Evolutionary conservation across 805 yeast species (phyloP).

Genomic region (Candida pseudofarinosa): DNA sequence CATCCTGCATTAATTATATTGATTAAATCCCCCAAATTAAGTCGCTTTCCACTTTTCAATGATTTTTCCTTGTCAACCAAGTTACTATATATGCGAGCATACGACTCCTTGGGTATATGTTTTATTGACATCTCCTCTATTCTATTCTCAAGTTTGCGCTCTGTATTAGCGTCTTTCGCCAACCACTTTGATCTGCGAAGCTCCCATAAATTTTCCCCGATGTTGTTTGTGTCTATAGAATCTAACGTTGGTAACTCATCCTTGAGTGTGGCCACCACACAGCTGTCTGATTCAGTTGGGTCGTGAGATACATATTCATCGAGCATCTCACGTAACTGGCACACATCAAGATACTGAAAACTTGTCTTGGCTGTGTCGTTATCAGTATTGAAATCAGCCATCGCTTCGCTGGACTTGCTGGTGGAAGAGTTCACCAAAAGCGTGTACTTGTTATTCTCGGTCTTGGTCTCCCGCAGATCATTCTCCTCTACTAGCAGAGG

Average conservation of each 20-base stretch:
- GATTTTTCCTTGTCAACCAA: slow-evolving; percentile 68
- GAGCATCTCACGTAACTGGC: slow-evolving; percentile 24
- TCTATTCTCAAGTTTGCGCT: slow-evolving; percentile 8
- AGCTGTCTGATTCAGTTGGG: slow-evolving; percentile 13
- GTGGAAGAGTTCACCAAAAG: slow-evolving; percentile 1
- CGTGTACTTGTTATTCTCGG: slow-evolving; percentile 11
- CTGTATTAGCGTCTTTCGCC: slow-evolving; percentile 18
- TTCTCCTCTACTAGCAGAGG: slow-evolving; percentile 1
- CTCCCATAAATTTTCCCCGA: slow-evolving; percentile 66
- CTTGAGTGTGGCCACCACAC: not conserved
- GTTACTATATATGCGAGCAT: slow-evolving; percentile 59
- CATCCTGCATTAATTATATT: slow-evolving; percentile 79
- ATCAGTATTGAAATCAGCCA: slow-evolving; percentile 4
- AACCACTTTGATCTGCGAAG: slow-evolving; percentile 68
- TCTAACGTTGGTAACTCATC: not conserved
- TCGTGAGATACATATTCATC: not conserved
- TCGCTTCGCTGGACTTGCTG: slow-evolving; percentile 10
- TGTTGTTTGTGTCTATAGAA: slow-evolving; percentile 4
- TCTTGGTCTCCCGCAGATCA: slow-evolving; percentile 5
- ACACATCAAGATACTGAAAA: slow-evolving; percentile 24
- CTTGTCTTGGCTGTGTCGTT: slow-evolving; percentile 6
- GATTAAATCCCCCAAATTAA: slow-evolving; percentile 71
- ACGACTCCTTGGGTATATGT: slow-evolving; percentile 47
- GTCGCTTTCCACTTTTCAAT: slow-evolving; percentile 53
- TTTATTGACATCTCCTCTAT: slow-evolving; percentile 17